Conservation (phyloP, 768 basidiomycete species). For the Leccinum uliginosum region DNA sequence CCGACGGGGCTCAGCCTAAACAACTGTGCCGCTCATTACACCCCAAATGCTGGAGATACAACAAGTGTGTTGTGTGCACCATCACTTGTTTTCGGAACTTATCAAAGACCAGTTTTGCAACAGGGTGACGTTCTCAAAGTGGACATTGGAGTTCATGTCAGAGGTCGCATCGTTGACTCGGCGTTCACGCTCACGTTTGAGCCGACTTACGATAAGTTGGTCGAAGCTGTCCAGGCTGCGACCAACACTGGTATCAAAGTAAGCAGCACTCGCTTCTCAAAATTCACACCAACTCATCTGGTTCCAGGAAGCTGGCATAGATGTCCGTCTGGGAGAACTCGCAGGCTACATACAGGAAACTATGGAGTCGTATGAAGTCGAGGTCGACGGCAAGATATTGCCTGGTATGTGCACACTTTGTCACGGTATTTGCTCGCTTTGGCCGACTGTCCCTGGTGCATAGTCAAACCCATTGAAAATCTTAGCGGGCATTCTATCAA, state of each 20-base stretch:
- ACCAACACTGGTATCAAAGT: conserved; percentile 91
- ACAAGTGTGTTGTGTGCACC: conserved; percentile 45
- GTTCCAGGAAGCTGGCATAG: conserved; percentile 89
- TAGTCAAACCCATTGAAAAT: conserved; percentile 92
- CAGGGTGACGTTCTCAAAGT: conserved; percentile 91
- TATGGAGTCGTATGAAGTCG: conserved; percentile 98
- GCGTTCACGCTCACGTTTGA: conserved; percentile 93
- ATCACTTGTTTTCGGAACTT: conserved; percentile 1
- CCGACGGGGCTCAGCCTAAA: conserved; percentile 95
- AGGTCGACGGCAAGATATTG: conserved; percentile 76
- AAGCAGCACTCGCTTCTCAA: conserved; percentile 12
- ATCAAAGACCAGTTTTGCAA: conserved; percentile 59
- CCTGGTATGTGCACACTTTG: conserved; percentile 50
- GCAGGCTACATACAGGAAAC: conserved; percentile 93
- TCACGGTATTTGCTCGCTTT: neutral
- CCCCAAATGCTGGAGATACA: conserved; percentile 91
- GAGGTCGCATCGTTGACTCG: conserved; percentile 92
- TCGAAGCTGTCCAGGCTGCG: conserved; percentile 91
- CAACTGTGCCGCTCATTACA: conserved; percentile 94
- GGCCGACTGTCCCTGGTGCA: neutral
- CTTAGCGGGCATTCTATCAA: conserved; percentile 94
- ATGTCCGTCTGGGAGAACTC: conserved; percentile 88
- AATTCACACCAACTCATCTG: conserved; percentile 4
- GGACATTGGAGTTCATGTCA: conserved; percentile 95
- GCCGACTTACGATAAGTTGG: conserved; percentile 81